These are phyloP conservation scores for Coemansia sp. DNA, from an alignment of 192 early-diverging fungal species.

Conservation along the genomic window DNA sequence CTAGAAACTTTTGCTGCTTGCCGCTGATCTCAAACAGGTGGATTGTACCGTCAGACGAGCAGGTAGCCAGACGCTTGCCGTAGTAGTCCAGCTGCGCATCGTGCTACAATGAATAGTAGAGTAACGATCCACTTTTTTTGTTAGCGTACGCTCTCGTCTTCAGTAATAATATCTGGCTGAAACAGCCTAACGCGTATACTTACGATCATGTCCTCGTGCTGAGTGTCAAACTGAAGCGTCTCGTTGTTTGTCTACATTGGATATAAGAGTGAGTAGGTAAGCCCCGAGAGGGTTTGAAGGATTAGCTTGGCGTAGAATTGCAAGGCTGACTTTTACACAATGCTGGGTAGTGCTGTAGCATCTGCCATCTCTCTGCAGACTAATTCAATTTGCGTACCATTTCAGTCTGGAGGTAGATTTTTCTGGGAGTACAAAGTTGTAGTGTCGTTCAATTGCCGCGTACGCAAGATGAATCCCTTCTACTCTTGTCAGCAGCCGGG, in stretches of 20 bases:
- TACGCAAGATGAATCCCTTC: conserved; percentile 6
- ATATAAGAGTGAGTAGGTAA: background rate
- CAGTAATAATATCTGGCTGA: background rate
- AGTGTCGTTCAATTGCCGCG: background rate
- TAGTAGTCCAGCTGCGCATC: conserved; percentile 83
- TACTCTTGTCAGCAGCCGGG: conserved; percentile 2
- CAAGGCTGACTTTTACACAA: background rate
- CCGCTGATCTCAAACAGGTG: conserved; percentile 87
- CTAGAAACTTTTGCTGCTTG: conserved; percentile 49
- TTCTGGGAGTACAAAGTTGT: conserved; percentile 62
- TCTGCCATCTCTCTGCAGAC: background rate
- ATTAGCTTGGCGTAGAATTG: background rate
- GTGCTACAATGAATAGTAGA: conserved; percentile 48
- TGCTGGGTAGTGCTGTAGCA: background rate
- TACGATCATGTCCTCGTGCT: conserved; percentile 57
- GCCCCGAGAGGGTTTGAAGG: background rate
- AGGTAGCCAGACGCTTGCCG: conserved; percentile 92
- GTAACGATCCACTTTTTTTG: background rate
- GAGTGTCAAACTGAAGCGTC: conserved; percentile 54
- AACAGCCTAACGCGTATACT: conserved; percentile 14
- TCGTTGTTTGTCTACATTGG: conserved; percentile 38
- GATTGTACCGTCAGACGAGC: conserved; percentile 94
- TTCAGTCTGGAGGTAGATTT: conserved; percentile 57
- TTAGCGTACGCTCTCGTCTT: background rate
- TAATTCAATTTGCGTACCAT: conserved; percentile 3